Conservation (phyloP, 2,329 filamentous ascomycete species). For the Talaromyces sp. region DNA sequence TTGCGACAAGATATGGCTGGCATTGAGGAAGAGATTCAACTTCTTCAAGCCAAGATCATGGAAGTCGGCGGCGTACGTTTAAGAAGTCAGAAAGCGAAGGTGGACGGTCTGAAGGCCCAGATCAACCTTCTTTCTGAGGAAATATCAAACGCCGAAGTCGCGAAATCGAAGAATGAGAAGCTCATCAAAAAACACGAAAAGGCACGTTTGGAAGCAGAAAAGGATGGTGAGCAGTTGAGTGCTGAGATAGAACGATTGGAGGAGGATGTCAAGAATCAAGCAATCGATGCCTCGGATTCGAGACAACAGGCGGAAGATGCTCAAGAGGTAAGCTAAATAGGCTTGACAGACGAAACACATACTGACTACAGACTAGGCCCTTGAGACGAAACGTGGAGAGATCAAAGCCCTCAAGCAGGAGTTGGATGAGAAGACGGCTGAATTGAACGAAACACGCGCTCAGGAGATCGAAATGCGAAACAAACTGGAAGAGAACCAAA, state of each 20-base stretch:
- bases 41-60: conserved; percentile 95
- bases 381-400: conserved; percentile 76
- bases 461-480: conserved; percentile 97
- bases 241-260: conserved; percentile 75
- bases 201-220: conserved; percentile 70
- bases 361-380: conserved; percentile 46
- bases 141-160: conserved; percentile 80
- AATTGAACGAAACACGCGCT: conserved; percentile 84
- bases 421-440: conserved; percentile 77
- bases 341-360: not conserved
- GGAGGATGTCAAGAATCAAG: conserved; percentile 73
- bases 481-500: conserved; percentile 94
- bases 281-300: conserved; percentile 68
- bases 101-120: conserved; percentile 83
- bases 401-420: conserved; percentile 76
- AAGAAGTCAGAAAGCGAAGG: conserved; percentile 82
- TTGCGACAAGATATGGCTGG: conserved; percentile 81
- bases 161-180: conserved; percentile 90
- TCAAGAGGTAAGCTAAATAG: conserved; percentile 53
- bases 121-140: conserved; percentile 77
- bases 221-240: conserved; percentile 70
- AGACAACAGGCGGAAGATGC: conserved; percentile 74
- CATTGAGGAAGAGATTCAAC: conserved; percentile 89
- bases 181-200: conserved; percentile 83
- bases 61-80: conserved; percentile 92